Conservation (phyloP, 768 basidiomycete genomes). For the Candolleomyces aberdarensis region DNA sequence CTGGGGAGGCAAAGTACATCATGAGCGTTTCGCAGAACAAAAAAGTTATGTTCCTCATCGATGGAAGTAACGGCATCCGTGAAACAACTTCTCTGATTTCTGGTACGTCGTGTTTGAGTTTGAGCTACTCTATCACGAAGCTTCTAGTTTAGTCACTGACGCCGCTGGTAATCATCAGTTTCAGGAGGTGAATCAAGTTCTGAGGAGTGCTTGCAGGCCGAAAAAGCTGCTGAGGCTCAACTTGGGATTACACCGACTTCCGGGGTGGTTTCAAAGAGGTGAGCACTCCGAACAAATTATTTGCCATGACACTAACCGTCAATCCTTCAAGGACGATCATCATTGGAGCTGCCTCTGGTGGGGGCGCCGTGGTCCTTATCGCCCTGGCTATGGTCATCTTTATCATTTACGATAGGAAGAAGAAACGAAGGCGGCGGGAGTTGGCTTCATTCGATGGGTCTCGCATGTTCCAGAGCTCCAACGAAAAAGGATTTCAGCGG, state of each 20-base stretch:
- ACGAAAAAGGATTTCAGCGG: not conserved
- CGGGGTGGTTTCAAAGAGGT: not conserved
- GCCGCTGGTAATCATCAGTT: not conserved
- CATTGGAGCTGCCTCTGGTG: conserved; percentile 43
- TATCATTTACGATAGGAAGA: conserved; percentile 36
- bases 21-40: conserved; percentile 36
- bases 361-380: conserved; percentile 36
- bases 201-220: not conserved
- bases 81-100: conserved; percentile 43
- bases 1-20: conserved; percentile 39
- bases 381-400: conserved; percentile 42
- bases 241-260: not conserved
- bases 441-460: conserved; percentile 1
- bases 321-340: conserved; percentile 33
- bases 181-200: not conserved
- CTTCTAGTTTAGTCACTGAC: not conserved
- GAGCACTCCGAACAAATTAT: not conserved
- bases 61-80: conserved; percentile 34
- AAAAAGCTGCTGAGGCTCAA: not conserved
- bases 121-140: not conserved
- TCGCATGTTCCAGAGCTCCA: not conserved
- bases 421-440: conserved; percentile 6
- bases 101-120: conserved; percentile 21
- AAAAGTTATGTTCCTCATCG: conserved; percentile 42
- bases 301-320: not conserved